Base-by-base conservation (phyloP, 345 rosid species). In the Boechera retrofracta region DNA sequence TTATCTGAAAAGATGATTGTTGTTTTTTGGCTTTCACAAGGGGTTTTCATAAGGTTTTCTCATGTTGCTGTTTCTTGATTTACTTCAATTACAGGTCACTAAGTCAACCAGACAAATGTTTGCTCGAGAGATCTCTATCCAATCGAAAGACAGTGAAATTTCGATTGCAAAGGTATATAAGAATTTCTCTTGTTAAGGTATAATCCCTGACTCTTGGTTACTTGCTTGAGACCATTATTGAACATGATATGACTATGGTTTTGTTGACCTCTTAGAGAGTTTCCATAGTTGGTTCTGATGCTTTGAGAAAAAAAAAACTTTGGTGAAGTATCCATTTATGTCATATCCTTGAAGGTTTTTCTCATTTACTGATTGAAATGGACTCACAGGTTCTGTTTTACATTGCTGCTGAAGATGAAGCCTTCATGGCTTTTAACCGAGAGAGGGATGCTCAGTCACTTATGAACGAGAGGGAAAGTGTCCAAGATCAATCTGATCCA, bases 371-470 rank as follows among this genome's bases (percentile, higher is more conserved):
- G 42, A 15, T 73, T 60, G 74, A 67, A 58, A 66, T 79, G 60
- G 60, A 52, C 80, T 53, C 64, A 80, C 75, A 93, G 98, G 91
- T 82, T 77, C 79, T 93, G 82, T 83, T 93, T 41, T 88, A 81
- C 73, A 81, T 93, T 83, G 94, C 98, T 62, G 97, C 93, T 67
- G 98, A 93, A 79, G 98, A 93, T 84, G 97, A 91, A 84, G 95
- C 93, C 35, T 89, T 83, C 59, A 31, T 85, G 81, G 85, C 89
- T 79, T 67, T 76, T 41, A 83, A 88, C 80, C 74, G 83, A 72
- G 85, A 93, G 77, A 80, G 80, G 74, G 93, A 93, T 73, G 86
- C 89, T 72, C 48, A 35, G 60, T 89, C 85, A 10, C 47, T 60
- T 47, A 18, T 18, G 29, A 18, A 36, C 9, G 65, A 60, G 65